Conservation (phyloP, 2,329 filamentous ascomycete genomes). For the Cylindrodendrum hubeiense region DNA sequence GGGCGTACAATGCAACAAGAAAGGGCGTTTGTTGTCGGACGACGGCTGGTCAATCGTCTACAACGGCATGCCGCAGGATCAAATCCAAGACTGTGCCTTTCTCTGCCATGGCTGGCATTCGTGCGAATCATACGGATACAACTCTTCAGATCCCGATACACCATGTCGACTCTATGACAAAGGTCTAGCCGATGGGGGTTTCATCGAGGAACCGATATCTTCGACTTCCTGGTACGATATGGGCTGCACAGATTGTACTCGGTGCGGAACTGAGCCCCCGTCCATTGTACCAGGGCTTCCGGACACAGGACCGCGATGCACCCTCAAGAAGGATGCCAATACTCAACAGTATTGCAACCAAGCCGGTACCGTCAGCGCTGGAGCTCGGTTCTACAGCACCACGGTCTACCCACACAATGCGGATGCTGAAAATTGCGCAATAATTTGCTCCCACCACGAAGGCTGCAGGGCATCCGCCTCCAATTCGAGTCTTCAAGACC, state of each 20-base stretch:
- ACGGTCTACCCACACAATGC: not conserved
- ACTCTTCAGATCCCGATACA: not conserved
- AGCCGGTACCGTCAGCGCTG: not conserved
- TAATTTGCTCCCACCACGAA: not conserved
- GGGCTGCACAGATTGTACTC: not conserved
- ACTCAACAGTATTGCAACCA: not conserved
- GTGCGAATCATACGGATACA: not conserved
- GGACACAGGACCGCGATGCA: not conserved
- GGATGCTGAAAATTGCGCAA: not conserved
- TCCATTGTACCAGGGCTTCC: not conserved
- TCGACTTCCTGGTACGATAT: not conserved
- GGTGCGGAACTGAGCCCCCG: not conserved
- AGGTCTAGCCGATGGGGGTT: not conserved
- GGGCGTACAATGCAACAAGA: not conserved
- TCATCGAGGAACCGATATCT: not conserved
- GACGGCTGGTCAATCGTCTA: not conserved
- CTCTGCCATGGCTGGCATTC: not conserved
- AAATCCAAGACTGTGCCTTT: not conserved
- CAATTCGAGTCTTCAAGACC: not conserved
- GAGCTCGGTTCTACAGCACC: not conserved
- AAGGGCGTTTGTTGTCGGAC: not conserved
- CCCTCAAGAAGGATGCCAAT: not conserved
- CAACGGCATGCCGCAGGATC: not conserved
- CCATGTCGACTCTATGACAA: conserved; percentile 3
- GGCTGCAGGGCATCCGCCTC: not conserved